Conservation (phyloP, 2,329 filamentous ascomycete genomes). For the Helotiales sp. region DNA sequence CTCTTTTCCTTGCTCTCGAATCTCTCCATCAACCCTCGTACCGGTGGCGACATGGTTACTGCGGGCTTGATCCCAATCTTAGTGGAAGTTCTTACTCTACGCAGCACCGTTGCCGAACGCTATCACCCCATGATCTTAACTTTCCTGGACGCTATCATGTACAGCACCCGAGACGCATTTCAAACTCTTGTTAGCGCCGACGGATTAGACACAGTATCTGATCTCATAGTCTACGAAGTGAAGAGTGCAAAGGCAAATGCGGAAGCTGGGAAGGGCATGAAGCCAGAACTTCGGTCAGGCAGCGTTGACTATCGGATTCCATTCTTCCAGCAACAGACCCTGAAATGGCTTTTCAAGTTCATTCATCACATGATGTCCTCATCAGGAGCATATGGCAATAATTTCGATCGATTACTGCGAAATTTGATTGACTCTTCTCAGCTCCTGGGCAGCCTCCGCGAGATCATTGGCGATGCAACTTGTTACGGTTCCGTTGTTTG, state of each 20-base stretch:
- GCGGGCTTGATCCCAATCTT: slow-evolving; percentile 89
- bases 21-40: slow-evolving; percentile 71
- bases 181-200: slow-evolving; percentile 77
- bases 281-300: slow-evolving; percentile 70
- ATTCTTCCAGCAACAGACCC: slow-evolving; percentile 87
- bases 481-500: slow-evolving; percentile 91
- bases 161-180: slow-evolving; percentile 82
- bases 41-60: slow-evolving; percentile 80
- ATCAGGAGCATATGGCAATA: slow-evolving; percentile 67
- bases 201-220: slow-evolving; percentile 88
- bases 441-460: slow-evolving; percentile 74
- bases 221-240: slow-evolving; percentile 79
- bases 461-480: slow-evolving; percentile 76
- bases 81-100: slow-evolving; percentile 82
- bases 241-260: slow-evolving; percentile 66
- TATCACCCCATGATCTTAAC: slow-evolving; percentile 81
- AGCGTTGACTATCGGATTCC: slow-evolving; percentile 92
- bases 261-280: slow-evolving; percentile 71
- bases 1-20: slow-evolving; percentile 86
- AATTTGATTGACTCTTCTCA: slow-evolving; percentile 94
- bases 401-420: slow-evolving; percentile 84
- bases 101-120: slow-evolving; percentile 78
- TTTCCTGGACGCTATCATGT: slow-evolving; percentile 86
- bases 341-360: slow-evolving; percentile 94
- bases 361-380: slow-evolving; percentile 92